These are phyloP conservation scores for Cornus florida DNA, from an alignment of 148 eudicot genomes.

Conservation along the genomic window DNA sequence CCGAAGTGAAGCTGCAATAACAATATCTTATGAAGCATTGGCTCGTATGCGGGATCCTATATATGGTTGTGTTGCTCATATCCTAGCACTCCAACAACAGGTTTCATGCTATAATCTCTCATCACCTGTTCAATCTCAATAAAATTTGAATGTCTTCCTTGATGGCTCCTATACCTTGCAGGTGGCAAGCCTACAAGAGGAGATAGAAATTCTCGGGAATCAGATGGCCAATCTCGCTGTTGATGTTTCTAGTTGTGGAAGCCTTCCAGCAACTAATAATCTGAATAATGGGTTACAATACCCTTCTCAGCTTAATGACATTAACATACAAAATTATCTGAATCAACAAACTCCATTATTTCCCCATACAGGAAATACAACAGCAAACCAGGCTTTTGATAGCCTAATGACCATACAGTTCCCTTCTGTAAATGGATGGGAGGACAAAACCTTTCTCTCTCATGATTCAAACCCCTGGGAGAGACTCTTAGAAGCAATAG, in stretches of 20 bases:
- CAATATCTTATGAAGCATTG: conserved; percentile 69
- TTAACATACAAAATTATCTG: not conserved
- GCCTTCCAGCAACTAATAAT: conserved; percentile 20
- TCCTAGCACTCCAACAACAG: conserved; percentile 75
- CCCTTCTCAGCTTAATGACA: conserved; percentile 9
- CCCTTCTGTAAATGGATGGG: conserved; percentile 5
- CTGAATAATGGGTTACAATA: conserved; percentile 8
- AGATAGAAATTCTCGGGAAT: conserved; percentile 48
- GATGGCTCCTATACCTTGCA: conserved; percentile 18
- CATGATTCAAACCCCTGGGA: not conserved
- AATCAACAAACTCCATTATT: conserved; percentile 11
- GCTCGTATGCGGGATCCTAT: conserved; percentile 77
- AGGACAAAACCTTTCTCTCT: conserved; percentile 12
- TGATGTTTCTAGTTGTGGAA: conserved; percentile 11
- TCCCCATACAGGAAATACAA: not conserved
- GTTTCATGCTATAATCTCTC: conserved; percentile 26
- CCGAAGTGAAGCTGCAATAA: conserved; percentile 62
- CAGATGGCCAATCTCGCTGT: conserved; percentile 39
- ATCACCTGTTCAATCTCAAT: not conserved
- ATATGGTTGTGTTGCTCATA: conserved; percentile 76
- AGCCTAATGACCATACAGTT: conserved; percentile 12
- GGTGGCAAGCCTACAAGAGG: conserved; percentile 73
- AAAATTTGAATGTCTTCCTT: not conserved
- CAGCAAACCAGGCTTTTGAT: conserved; percentile 3
- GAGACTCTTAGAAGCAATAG: conserved; percentile 16